Percentiles rank a stretch among this genome's conserved stretches.
phyloP scores from a whole-genome alignment of 768 basidiomycete genomes.

The Leucocoprinus sp. region DNA sequence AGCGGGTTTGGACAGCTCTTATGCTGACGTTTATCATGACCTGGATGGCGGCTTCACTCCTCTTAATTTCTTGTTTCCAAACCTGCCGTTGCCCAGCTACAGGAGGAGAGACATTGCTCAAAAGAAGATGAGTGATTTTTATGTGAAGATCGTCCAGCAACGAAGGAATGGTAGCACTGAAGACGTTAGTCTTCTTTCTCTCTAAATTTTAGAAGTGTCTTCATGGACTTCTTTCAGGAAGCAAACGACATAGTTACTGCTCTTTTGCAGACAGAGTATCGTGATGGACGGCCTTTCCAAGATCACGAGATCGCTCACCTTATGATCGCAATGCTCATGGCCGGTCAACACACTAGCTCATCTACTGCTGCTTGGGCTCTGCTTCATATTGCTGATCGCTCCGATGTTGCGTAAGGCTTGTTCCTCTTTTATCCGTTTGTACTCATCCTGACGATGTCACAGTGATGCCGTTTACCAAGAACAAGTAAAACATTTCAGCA shows the following conservation, averaged over 20 bases:
- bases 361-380: slow-evolving; percentile 87
- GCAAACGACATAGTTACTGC: slow-evolving; percentile 92
- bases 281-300: slow-evolving; percentile 62
- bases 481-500: slow-evolving; percentile 75
- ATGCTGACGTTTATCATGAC: slow-evolving; percentile 78
- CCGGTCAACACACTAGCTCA: slow-evolving; percentile 97
- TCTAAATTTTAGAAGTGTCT: background rate
- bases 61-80: slow-evolving; percentile 91
- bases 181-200: slow-evolving; percentile 24
- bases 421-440: slow-evolving; percentile 12
- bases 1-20: slow-evolving; percentile 64
- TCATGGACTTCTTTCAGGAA: slow-evolving; percentile 25
- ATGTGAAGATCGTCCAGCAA: slow-evolving; percentile 75
- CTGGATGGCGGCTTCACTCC: slow-evolving; percentile 96
- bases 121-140: slow-evolving; percentile 89
- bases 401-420: slow-evolving; percentile 57
- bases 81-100: slow-evolving; percentile 86
- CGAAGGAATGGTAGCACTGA: slow-evolving; percentile 42
- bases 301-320: slow-evolving; percentile 97
- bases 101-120: slow-evolving; percentile 84
- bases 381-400: slow-evolving; percentile 74
- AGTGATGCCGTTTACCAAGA: slow-evolving; percentile 85
- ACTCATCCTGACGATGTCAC: slow-evolving; percentile 7
- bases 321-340: slow-evolving; percentile 98
- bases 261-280: slow-evolving; percentile 77